Conservation (phyloP, 352 stramenopile genomes). For the Phytophthora hybrid region DNA sequence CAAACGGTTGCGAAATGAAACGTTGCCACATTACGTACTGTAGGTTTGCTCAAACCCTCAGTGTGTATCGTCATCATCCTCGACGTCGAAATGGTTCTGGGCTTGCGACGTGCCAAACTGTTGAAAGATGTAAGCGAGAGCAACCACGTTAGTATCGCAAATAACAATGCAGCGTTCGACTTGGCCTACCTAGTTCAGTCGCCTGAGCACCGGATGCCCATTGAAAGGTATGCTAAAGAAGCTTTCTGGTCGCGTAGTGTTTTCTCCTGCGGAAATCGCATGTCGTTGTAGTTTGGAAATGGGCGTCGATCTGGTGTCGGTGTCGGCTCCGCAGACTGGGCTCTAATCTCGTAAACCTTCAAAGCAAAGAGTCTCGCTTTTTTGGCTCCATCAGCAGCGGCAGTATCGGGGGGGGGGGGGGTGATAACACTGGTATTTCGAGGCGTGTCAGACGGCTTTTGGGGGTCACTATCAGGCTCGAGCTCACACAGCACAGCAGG, state of each 20-base stretch:
- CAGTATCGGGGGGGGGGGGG: too few species aligned
- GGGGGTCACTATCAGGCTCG: too few species aligned
- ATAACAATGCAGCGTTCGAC: not conserved
- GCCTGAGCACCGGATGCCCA: not conserved
- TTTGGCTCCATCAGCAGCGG: too few species aligned
- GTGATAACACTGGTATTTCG: too few species aligned
- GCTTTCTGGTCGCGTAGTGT: not conserved
- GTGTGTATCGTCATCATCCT: not conserved
- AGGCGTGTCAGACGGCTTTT: too few species aligned
- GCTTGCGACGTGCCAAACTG: not conserved
- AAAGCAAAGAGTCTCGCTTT: too few species aligned
- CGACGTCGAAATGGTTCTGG: slow-evolving; percentile 1
- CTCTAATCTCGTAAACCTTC: too few species aligned
- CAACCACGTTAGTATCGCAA: not conserved
- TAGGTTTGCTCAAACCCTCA: not conserved
- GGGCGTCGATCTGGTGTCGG: not conserved
- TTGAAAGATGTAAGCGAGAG: not conserved
- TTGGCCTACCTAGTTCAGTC: not conserved
- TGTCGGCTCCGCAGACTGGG: too few species aligned
- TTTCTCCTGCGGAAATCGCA: not conserved
- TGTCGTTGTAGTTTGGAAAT: not conserved
- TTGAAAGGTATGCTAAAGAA: not conserved
- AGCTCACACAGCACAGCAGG: too few species aligned
- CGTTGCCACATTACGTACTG: not conserved
- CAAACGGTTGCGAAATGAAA: not conserved